phyloP scores from a whole-genome alignment of 306 rosid genomes.

The Fragaria iinumae region DNA sequence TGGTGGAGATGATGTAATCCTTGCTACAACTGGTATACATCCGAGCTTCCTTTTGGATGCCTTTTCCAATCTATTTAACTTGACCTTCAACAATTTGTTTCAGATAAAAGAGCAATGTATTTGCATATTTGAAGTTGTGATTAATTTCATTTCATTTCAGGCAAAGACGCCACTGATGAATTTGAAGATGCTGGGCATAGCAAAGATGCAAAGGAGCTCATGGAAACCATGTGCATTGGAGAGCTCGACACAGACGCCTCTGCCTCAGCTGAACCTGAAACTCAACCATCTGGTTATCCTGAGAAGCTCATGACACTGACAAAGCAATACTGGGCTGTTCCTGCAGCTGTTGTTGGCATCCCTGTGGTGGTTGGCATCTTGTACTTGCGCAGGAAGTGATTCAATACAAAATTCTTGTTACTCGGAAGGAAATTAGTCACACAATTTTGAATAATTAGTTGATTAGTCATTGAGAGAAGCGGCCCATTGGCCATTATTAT shows the following conservation, averaged over 20 bases:
- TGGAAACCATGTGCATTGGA: constrained; percentile 67
- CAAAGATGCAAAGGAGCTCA: constrained; percentile 59
- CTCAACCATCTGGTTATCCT: constrained; percentile 20
- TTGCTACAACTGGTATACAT: constrained; percentile 63
- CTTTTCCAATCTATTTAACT: not conserved
- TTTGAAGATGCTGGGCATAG: constrained; percentile 98
- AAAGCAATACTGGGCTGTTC: constrained; percentile 61
- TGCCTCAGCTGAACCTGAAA: constrained; percentile 28
- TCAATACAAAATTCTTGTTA: constrained; percentile 10
- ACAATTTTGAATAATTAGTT: constrained; percentile 40
- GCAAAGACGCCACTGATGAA: constrained; percentile 82
- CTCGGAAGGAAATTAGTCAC: constrained; percentile 14
- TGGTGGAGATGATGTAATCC: constrained; percentile 82
- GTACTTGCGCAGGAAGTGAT: constrained; percentile 56
- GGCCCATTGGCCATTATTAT: constrained; percentile 11
- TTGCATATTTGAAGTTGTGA: constrained; percentile 11
- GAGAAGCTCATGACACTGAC: constrained; percentile 41
- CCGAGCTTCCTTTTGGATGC: constrained; percentile 15
- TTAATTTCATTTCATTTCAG: constrained; percentile 41
- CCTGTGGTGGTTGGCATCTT: constrained; percentile 55
- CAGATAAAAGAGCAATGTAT: constrained; percentile 8
- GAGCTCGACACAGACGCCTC: constrained; percentile 51
- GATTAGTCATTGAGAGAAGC: constrained; percentile 13
- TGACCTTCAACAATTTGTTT: constrained; percentile 3
- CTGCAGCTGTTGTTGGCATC: constrained; percentile 52